Evolutionary conservation across 176 grass and related monocot genomes (phyloP).

Genomic region (Cenchrus purpureus): DNA sequence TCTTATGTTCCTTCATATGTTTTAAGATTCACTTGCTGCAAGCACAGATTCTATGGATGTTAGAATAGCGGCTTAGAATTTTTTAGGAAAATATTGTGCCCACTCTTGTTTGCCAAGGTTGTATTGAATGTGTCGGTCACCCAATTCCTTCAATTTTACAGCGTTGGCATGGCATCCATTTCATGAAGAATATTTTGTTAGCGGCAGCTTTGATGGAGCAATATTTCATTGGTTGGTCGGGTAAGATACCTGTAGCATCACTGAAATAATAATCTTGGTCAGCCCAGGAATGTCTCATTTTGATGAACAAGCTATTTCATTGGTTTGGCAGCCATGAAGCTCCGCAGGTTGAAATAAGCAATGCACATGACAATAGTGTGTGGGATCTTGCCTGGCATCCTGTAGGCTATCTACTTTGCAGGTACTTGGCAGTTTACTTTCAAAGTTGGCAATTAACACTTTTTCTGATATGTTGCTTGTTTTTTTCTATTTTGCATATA

Average conservation of each 20-base stretch:
- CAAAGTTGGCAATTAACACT: slow-evolving; percentile 1
- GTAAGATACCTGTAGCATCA: slow-evolving; percentile 54
- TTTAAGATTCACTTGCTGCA: slow-evolving; percentile 19
- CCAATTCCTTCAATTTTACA: slow-evolving; percentile 56
- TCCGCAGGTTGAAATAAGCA: slow-evolving; percentile 87
- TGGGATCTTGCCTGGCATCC: slow-evolving; percentile 99
- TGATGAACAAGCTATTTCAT: slow-evolving; percentile 33
- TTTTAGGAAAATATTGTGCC: neutral
- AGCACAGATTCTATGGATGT: neutral
- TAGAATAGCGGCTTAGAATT: neutral
- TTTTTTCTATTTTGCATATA: slow-evolving; percentile 33
- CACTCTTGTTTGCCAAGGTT: slow-evolving; percentile 20
- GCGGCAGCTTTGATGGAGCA: slow-evolving; percentile 93
- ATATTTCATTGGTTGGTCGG: slow-evolving; percentile 99
- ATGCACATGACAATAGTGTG: slow-evolving; percentile 93
- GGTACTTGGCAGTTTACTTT: slow-evolving; percentile 50
- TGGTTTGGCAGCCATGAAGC: slow-evolving; percentile 82
- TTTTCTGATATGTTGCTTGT: neutral
- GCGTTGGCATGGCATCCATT: slow-evolving; percentile 99
- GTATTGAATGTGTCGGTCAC: slow-evolving; percentile 23
- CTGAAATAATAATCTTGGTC: slow-evolving; percentile 23
- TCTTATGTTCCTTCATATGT: slow-evolving; percentile 21
- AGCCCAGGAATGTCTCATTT: slow-evolving; percentile 3
- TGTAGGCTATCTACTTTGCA: slow-evolving; percentile 99
- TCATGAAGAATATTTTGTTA: slow-evolving; percentile 99